These are phyloP conservation scores for Boletus sp. DNA, from an alignment of 768 basidiomycete genomes.

Conservation along the genomic window DNA sequence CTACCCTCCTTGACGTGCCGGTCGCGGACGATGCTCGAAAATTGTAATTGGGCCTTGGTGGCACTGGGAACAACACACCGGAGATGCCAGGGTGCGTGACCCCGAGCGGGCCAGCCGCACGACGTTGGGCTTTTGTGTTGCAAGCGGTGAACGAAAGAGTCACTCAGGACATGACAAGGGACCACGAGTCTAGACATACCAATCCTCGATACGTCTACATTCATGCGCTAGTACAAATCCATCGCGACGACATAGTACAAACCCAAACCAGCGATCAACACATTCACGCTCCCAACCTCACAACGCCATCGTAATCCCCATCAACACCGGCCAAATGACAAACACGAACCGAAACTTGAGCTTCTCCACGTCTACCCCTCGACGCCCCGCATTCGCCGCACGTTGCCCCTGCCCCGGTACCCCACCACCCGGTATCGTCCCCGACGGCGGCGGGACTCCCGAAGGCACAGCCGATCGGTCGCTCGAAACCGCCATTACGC, in stretches of 20 bases:
- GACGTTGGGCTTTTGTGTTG: too few relatives aligned
- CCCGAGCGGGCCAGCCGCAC: too few relatives aligned
- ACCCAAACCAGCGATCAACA: too few relatives aligned
- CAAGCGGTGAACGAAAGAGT: too few relatives aligned
- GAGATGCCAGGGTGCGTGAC: too few relatives aligned
- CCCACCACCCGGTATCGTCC: slow-evolving; percentile 1
- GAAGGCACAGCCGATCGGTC: neutral
- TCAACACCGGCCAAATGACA: slow-evolving; percentile 54
- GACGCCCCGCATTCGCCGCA: slow-evolving; percentile 21
- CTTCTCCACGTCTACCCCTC: slow-evolving; percentile 32
- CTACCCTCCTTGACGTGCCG: too few relatives aligned
- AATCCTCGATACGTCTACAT: neutral
- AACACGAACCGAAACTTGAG: slow-evolving; percentile 49
- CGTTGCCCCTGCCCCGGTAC: slow-evolving; percentile 1
- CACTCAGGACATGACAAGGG: too few relatives aligned
- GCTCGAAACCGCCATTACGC: too few relatives aligned
- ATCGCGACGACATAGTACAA: neutral
- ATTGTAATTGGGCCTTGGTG: too few relatives aligned
- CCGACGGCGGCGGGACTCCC: slow-evolving; percentile 10
- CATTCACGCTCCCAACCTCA: slow-evolving; percentile 18
- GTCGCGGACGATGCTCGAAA: too few relatives aligned
- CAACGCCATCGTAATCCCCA: slow-evolving; percentile 56
- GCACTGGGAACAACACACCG: too few relatives aligned
- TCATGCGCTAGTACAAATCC: neutral
- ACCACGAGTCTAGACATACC: too few relatives aligned